These are phyloP conservation scores for Heterobasidion parviporum DNA, from an alignment of 1,284 basidiomycete species.

Conservation along the genomic window DNA sequence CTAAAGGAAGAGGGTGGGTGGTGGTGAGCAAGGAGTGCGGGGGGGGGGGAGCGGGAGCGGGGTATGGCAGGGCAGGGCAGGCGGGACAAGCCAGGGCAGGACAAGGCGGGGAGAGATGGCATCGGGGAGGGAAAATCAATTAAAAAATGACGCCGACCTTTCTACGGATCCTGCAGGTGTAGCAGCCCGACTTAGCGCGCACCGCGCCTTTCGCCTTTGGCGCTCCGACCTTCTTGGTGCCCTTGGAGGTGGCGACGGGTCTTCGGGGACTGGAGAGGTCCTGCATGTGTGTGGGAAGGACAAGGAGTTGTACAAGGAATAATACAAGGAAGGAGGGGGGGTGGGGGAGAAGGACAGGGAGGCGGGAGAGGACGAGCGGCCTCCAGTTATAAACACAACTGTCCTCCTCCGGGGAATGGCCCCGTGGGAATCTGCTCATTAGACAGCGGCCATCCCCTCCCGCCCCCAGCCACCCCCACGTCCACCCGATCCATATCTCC, in stretches of 20 bases:
- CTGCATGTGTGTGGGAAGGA: constrained; percentile 18
- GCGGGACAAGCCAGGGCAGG: not conserved
- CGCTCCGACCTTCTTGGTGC: constrained; percentile 40
- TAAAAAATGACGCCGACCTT: constrained; percentile 43
- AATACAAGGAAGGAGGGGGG: constrained; percentile 7
- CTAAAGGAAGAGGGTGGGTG: constrained; percentile 27
- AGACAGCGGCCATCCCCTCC: not conserved
- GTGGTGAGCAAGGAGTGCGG: constrained; percentile 10
- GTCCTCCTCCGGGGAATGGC: constrained; percentile 1
- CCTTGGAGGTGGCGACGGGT: constrained; percentile 21
- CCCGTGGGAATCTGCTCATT: not conserved
- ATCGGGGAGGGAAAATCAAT: constrained; percentile 10
- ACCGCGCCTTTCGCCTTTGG: constrained; percentile 70
- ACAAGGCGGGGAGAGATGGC: constrained; percentile 7
- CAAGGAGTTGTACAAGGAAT: not conserved
- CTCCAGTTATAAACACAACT: constrained; percentile 8
- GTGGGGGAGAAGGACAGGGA: constrained; percentile 4
- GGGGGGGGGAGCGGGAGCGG: constrained; percentile 6
- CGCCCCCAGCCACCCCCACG: no score
- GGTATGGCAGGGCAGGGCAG: no score
- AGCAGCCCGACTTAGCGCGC: constrained; percentile 77
- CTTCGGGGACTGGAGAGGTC: constrained; percentile 25
- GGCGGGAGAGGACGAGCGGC: constrained; percentile 7
- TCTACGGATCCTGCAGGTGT: constrained; percentile 75
- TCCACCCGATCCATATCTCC: no score